phyloP scores from a whole-genome alignment of 192 early-diverging fungal genomes.

The Mortierella alpina region DNA sequence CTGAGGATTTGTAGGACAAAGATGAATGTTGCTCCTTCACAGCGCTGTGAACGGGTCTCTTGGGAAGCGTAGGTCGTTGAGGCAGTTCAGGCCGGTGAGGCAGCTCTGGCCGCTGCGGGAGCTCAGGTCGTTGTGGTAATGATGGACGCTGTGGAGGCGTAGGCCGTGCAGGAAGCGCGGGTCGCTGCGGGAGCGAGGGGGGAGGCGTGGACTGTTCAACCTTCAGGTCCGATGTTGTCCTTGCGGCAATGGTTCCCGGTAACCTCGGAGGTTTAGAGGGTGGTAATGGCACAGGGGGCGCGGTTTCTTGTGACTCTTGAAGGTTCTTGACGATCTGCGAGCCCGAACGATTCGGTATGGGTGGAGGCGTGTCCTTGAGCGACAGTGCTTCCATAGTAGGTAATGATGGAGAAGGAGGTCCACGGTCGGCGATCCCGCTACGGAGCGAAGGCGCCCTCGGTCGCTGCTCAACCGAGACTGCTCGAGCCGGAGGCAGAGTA shows the following conservation, averaged over 20 bases:
- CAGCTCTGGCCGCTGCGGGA: slow-evolving; percentile 1
- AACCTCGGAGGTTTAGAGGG: slow-evolving; percentile 16
- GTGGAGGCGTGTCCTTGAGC: neutral
- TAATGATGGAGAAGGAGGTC: too few relatives aligned
- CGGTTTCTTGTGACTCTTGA: neutral
- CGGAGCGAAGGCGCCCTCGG: too few relatives aligned
- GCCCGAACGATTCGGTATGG: neutral
- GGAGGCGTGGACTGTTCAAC: neutral
- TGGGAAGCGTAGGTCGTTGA: slow-evolving; percentile 30
- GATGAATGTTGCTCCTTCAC: slow-evolving; percentile 22
- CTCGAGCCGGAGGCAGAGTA: too few relatives aligned
- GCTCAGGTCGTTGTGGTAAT: neutral
- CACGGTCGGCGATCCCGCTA: too few relatives aligned
- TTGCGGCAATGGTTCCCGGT: neutral
- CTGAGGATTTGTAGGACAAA: slow-evolving; percentile 3
- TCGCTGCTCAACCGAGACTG: too few relatives aligned
- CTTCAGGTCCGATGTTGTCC: neutral
- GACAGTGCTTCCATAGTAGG: too few relatives aligned
- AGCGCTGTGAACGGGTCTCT: slow-evolving; percentile 2
- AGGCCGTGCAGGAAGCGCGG: slow-evolving; percentile 22
- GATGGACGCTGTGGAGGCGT: slow-evolving; percentile 9
- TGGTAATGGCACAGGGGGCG: neutral
- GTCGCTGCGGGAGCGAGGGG: slow-evolving; percentile 30
- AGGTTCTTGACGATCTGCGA: neutral
- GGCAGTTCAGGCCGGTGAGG: slow-evolving; percentile 21